Base-by-base conservation (phyloP, 139 green algal species). In the Micractinium sp. region DNA sequence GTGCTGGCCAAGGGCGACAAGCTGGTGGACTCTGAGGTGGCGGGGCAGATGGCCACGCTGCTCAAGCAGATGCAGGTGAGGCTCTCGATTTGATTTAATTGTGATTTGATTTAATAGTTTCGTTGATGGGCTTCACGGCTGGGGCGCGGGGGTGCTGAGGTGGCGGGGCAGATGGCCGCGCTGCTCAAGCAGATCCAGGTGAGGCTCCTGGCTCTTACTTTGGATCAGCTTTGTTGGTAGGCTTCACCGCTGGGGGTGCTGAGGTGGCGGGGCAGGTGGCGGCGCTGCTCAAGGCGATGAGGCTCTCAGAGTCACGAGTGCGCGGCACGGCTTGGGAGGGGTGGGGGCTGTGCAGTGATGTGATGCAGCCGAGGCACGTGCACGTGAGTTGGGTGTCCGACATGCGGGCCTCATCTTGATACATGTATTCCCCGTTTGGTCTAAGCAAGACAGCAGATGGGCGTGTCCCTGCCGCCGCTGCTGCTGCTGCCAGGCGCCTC, bases 121-220 rank as follows among this genome's bases (percentile, higher is more conserved):
- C n/a, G n/a, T n/a, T n/a, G n/a, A n/a, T n/a, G n/a, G n/a, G n/a
- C n/a, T n/a, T n/a, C n/a, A n/a, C n/a, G n/a, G n/a, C 67, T 74
- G 19, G 20, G 67, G 19, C n/a, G n/a, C n/a, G n/a, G n/a, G n/a
- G n/a, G n/a, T n/a, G 69, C 80, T 20, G 90, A 90, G 2, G 87
- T 90, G 31, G 85, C 71, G 0, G 33, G 77, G 39, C 56, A 82
- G 20, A 94, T 95, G 92, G 92, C 85, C 19, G 67, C 22, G 0
- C 92, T 96, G 89, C 86, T 96, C 20, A 84, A 90, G 41, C 91
- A 95, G 81, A 92, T 93, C 91, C 90, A 94, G 89, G 91, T 92
- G 84, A 38, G 47, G 5, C 5, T 74, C 67, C 22, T 15, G 67
- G 67, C 67, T 33, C 20, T 74, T 74, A 5, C 20, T 74, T 74